Evolutionary conservation across 306 rosid genomes (phyloP), one percentile per base, ranked within the genome.

Genomic region (Malus sieversii): DNA sequence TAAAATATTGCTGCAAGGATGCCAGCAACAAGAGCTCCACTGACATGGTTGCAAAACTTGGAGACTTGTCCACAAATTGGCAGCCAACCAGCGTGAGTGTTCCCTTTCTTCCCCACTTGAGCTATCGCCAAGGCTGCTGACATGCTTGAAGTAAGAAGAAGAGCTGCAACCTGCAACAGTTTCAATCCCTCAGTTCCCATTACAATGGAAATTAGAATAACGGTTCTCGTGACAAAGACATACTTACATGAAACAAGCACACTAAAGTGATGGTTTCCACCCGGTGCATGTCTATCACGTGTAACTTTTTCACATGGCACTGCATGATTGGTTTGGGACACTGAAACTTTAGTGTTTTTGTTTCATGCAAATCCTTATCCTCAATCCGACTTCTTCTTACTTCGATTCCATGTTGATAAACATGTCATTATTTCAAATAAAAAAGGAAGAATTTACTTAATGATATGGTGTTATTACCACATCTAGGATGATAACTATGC

Each of bases 1-100:
- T 87, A 80, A 35, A 80, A 32, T 33, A 76, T 30, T 33, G 85
- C 77, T 42, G 87, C 86, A 66, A 64, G 19, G 6, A 73, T 72
- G 71, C 72, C 84, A 3, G 86, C 77, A 44, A 79, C 11, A 0
- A 87, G 86, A 30, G 89, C 76, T 30, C 85, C 82, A 8, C 71
- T 77, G 67, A 83, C 83, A 61, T 83, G 87, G 20, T 82, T 73
- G 76, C 90, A 88, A 25, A 82, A 88, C 76, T 80, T 84, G 55
- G 81, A 84, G 60, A 88, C 87, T 82, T 84, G 90, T 79, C 90
- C 92, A 45, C 92, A 88, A 40, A 88, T 82, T 0, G 92, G 90
- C 11, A 86, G 61, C 92, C 92, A 88, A 68, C 90, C 90, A 4
- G 88, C 88, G 53, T 84, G 79, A 55, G 10, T 75, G 68, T 88